Base-by-base conservation (phyloP, 129 eudicot species). In the Kitagawia praeruptora region DNA sequence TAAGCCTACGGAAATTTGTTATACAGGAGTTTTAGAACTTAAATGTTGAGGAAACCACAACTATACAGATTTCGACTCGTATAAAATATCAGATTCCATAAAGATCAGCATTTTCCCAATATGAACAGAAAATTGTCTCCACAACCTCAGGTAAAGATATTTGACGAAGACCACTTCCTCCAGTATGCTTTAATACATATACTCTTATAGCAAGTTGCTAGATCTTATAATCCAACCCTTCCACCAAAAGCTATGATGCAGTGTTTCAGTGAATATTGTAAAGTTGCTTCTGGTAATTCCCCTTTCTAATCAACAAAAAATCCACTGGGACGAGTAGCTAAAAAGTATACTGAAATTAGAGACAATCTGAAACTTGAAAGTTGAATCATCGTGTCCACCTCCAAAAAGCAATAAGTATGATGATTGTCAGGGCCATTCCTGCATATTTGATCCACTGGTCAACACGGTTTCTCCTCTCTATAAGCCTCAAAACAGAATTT, bases 391-490 rank as follows among this genome's bases (percentile, higher is more conserved):
- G 87, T 38, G 84, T 85, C 97, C 98, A 96, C 89, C 92, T 90
- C 98, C 97, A 90, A 84, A 96, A 84, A 78, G 84, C 81, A 84
- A 96, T 82, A 18, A 96, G 85, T 47, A 92, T 54, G 80, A 96
- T 48, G 75, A 96, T n/a, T 77, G 98, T 96, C 34, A 92, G 80
- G 76, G 83, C 72, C 99, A 96, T 96, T 89, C 98, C 98, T 38
- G 85, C 92, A 74, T 89, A 96, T 79, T 96, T 96, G 38, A 96
- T 96, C 99, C 97, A 92, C 72, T 83, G 91, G 85, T 92, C 99
- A 27, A 89, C 88, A 73, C 98, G 95, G 78, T 90, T 89, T 54
- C 98, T 87, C 88, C 91, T 92, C 87, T 96, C 98, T 23, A 92
- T 87, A 14, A 96, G 84, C 88, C 98, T 90, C 81, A 96, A 82